Evolutionary conservation across 257 asterid genomes (phyloP).

Genomic region (Solanum virginianum): DNA sequence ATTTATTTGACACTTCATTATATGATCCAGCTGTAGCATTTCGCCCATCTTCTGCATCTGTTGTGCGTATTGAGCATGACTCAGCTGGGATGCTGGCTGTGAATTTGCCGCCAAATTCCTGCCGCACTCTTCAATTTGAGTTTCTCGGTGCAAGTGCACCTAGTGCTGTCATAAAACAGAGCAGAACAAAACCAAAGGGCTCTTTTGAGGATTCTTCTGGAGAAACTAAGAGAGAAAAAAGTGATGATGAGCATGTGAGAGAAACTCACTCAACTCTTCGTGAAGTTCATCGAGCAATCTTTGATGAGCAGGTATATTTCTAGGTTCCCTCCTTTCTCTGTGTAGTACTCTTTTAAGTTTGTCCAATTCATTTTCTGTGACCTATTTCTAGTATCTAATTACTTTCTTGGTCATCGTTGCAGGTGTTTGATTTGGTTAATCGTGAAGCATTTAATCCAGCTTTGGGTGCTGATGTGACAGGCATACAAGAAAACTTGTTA

Average conservation of each 20-base stretch:
- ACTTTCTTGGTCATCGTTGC: constrained; percentile 6
- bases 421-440: constrained; percentile 90
- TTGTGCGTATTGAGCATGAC: constrained; percentile 81
- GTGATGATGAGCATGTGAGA: constrained; percentile 60
- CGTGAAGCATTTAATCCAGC: constrained; percentile 86
- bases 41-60: constrained; percentile 75
- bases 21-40: constrained; percentile 54
- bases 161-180: constrained; percentile 18
- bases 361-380: neutral
- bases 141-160: constrained; percentile 49
- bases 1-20: constrained; percentile 77
- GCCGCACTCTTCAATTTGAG: constrained; percentile 76
- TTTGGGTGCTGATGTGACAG: constrained; percentile 54
- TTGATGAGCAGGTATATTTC: constrained; percentile 66
- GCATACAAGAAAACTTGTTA: constrained; percentile 71
- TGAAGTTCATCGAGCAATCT: constrained; percentile 72
- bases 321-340: neutral
- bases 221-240: constrained; percentile 31
- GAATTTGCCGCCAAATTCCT: constrained; percentile 61
- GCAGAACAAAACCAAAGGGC: constrained; percentile 6
- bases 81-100: constrained; percentile 93
- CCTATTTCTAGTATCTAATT: neutral
- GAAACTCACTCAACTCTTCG: constrained; percentile 62
- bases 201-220: constrained; percentile 21
- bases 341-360: neutral